These are phyloP conservation scores for Brassica napus DNA, from an alignment of 345 rosid genomes.

Conservation along the genomic window Da-Ae NC_063444.1:46530001-46530500, in stretches of 20 bases:
- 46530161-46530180: too few relatives aligned
- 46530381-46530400: not conserved
- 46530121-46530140: not conserved
- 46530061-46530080: not conserved
- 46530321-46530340: not conserved
- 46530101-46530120: not conserved
- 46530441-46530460: not conserved
- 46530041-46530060: slow-evolving; percentile 1
- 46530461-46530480: slow-evolving; percentile 1
- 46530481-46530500: not conserved
- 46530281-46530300: not conserved
- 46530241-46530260: not conserved
- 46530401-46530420: not conserved
- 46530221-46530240: slow-evolving; percentile 1
- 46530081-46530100: not conserved
- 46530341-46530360: not conserved
- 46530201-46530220: not conserved
- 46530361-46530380: slow-evolving; percentile 5
- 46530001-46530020: not conserved
- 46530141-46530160: too few relatives aligned
- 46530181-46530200: not conserved
- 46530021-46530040: not conserved
- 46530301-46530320: not conserved
- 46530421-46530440: not conserved
- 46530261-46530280: not conserved